These are phyloP conservation scores for Cytospora piceae DNA, from an alignment of 2,329 filamentous ascomycete genomes.

Conservation along the genomic window DNA sequence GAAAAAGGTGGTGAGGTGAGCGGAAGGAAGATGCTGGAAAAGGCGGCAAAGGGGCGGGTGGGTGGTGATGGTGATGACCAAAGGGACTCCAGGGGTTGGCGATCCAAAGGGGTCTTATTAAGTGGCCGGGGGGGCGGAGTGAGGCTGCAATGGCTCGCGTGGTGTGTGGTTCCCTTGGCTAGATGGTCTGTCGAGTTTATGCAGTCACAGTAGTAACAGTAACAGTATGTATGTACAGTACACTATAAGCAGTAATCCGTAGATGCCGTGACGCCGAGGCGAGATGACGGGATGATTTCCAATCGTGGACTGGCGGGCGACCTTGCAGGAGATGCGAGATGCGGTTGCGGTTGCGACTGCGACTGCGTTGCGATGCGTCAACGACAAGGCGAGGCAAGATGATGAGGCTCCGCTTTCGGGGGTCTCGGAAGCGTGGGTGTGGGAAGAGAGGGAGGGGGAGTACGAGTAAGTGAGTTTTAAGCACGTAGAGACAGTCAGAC, in stretches of 20 bases:
- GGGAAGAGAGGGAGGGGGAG: conserved; percentile 9
- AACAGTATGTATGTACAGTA: neutral
- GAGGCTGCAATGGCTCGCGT: neutral
- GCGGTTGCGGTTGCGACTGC: neutral
- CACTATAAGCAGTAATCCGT: neutral
- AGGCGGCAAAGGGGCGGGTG: conserved; percentile 27
- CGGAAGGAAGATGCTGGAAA: conserved; percentile 32
- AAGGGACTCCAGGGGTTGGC: conserved; percentile 1
- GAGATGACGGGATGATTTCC: neutral
- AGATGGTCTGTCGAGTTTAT: neutral
- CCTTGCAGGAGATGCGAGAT: conserved; percentile 11
- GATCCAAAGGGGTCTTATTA: conserved; percentile 4
- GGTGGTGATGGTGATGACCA: neutral
- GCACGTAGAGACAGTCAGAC: conserved; percentile 2
- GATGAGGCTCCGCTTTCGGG: conserved; percentile 32
- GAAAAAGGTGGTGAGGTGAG: conserved; percentile 13
- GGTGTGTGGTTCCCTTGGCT: neutral
- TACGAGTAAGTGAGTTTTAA: conserved; percentile 5
- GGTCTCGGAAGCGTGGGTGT: conserved; percentile 9
- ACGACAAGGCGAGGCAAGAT: conserved; percentile 22
- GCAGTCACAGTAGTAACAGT: neutral
- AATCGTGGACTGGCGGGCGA: neutral
- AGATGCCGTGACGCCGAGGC: conserved; percentile 9
- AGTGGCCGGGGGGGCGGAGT: neutral
- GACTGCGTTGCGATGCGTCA: conserved; percentile 6